These are phyloP conservation scores for Paramecium caudatum DNA, from an alignment of 73 alveolate species.

Conservation along the genomic window DNA sequence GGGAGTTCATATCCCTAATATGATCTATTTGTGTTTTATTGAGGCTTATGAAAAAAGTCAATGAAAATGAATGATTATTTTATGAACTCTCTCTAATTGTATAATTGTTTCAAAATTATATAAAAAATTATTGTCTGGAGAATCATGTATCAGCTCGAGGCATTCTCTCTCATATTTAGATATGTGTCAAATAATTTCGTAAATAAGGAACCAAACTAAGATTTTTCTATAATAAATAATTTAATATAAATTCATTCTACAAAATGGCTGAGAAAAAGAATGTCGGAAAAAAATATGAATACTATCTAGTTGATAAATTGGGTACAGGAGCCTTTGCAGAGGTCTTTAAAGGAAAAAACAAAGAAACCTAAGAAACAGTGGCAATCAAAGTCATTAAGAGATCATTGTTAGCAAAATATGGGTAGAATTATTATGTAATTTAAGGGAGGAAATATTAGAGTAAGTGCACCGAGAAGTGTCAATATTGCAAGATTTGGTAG, in stretches of 20 bases:
- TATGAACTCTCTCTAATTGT: too few relatives aligned
- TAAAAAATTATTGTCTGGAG: too few relatives aligned
- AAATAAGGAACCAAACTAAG: too few relatives aligned
- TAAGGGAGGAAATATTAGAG: slow-evolving; percentile 66
- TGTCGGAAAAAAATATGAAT: slow-evolving; percentile 65
- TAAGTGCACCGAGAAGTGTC: slow-evolving; percentile 44
- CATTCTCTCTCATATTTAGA: too few relatives aligned
- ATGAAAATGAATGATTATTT: too few relatives aligned
- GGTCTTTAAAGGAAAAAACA: slow-evolving; percentile 58
- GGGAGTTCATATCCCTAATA: too few relatives aligned
- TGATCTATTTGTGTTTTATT: too few relatives aligned
- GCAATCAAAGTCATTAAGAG: slow-evolving; percentile 72
- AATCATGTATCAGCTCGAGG: too few relatives aligned
- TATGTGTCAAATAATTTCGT: too few relatives aligned
- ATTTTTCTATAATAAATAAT: background rate
- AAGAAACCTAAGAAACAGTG: slow-evolving; percentile 58
- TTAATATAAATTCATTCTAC: background rate
- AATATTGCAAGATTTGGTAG: slow-evolving; percentile 43
- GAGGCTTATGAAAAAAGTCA: too few relatives aligned
- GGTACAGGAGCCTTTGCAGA: slow-evolving; percentile 74
- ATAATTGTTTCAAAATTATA: too few relatives aligned
- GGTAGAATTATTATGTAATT: background rate
- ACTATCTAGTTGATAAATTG: slow-evolving; percentile 20
- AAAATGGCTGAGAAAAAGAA: background rate
- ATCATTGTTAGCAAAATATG: slow-evolving; percentile 50